Evolutionary conservation across 2,329 filamentous ascomycete genomes (phyloP).

Genomic region (Claviceps spartinae): DNA sequence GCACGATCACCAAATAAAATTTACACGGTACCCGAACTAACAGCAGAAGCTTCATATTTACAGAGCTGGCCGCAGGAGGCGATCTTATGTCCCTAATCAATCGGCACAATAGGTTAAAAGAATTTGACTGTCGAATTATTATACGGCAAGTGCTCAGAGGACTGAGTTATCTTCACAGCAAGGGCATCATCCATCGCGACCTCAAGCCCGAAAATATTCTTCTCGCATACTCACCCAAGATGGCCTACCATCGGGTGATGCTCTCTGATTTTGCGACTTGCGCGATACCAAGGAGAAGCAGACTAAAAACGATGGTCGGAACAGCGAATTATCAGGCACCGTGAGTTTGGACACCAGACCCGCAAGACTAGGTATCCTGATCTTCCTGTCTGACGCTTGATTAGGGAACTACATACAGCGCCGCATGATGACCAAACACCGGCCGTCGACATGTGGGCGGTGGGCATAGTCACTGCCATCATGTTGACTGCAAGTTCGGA

Average conservation of each 20-base stretch:
- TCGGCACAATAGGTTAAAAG: conserved; percentile 17
- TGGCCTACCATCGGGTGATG: conserved; percentile 30
- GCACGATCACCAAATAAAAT: conserved; percentile 6
- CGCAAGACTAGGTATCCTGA: neutral
- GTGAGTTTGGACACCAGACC: conserved; percentile 21
- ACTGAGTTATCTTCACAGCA: conserved; percentile 33
- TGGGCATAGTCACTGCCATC: conserved; percentile 32
- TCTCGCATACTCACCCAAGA: conserved; percentile 30
- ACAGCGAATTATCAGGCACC: conserved; percentile 35
- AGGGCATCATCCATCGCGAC: conserved; percentile 37
- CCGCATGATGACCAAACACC: conserved; percentile 16
- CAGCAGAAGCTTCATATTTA: conserved; percentile 36
- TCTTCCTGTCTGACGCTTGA: conserved; percentile 3
- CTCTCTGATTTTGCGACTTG: conserved; percentile 40
- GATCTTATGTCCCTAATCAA: conserved; percentile 37
- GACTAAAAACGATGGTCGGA: conserved; percentile 31
- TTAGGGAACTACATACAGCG: conserved; percentile 25
- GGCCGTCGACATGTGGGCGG: conserved; percentile 38
- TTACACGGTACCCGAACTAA: conserved; percentile 1
- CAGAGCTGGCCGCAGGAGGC: conserved; percentile 41
- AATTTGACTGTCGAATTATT: conserved; percentile 31
- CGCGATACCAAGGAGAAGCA: conserved; percentile 25
- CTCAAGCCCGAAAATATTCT: conserved; percentile 42
- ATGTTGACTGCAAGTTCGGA: conserved; percentile 16
- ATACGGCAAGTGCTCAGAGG: conserved; percentile 33